phyloP scores from a whole-genome alignment of 257 asterid species.

The Penstemon barbatus region DNA sequence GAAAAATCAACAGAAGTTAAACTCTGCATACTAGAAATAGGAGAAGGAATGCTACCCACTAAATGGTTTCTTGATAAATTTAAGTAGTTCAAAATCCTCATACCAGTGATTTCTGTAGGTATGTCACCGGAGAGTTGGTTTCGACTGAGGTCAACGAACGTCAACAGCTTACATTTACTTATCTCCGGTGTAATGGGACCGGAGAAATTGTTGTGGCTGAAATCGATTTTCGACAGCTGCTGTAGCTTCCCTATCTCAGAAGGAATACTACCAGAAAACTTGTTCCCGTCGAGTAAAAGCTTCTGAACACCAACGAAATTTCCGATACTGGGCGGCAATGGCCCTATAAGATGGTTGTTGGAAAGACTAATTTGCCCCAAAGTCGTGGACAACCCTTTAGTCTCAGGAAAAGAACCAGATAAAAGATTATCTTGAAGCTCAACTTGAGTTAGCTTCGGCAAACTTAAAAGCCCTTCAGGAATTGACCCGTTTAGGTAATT shows the following conservation, averaged over 20 bases:
- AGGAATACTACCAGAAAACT: constrained; percentile 74
- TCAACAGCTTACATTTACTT: constrained; percentile 73
- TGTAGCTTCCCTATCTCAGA: constrained; percentile 78
- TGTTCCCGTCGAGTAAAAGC: constrained; percentile 90
- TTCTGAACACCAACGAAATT: constrained; percentile 81
- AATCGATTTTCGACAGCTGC: constrained; percentile 91
- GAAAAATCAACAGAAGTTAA: constrained; percentile 95
- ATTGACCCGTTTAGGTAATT: constrained; percentile 87
- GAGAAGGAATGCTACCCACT: constrained; percentile 71
- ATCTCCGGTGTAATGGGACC: constrained; percentile 76
- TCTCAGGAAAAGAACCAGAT: constrained; percentile 72
- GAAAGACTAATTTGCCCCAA: constrained; percentile 89
- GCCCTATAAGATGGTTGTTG: constrained; percentile 71
- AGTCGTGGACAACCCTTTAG: constrained; percentile 37
- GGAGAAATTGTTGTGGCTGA: constrained; percentile 70
- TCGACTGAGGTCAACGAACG: constrained; percentile 88
- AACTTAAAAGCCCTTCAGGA: constrained; percentile 71
- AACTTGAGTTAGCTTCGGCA: constrained; percentile 75
- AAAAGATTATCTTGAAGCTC: constrained; percentile 88
- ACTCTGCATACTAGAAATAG: constrained; percentile 84
- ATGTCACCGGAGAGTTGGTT: constrained; percentile 82
- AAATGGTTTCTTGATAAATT: constrained; percentile 78
- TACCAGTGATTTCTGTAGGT: constrained; percentile 74
- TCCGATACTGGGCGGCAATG: constrained; percentile 81
- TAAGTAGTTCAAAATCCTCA: constrained; percentile 84